These are phyloP conservation scores for Botryotinia globosa DNA, from an alignment of 2,329 filamentous ascomycete species.

Conservation along the genomic window DNA sequence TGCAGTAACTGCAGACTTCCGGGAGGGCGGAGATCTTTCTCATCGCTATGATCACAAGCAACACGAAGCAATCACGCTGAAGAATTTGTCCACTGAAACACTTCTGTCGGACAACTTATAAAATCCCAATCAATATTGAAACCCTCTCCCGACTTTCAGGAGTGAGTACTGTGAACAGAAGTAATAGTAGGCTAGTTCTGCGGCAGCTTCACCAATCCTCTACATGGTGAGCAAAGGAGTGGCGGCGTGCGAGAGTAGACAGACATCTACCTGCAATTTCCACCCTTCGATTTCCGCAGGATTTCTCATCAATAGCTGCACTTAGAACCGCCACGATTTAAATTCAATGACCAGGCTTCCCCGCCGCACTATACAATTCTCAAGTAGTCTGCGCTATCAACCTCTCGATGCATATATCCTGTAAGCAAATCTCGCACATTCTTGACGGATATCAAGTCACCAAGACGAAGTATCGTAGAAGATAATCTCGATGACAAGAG, in stretches of 20 bases:
- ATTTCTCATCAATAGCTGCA: not conserved
- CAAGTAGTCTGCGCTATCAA: constrained; percentile 40
- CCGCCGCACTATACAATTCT: constrained; percentile 34
- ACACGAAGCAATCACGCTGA: fast-evolving
- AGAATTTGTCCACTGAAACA: not conserved
- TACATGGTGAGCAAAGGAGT: too few species aligned
- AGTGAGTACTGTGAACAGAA: fast-evolving
- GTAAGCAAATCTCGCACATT: not conserved
- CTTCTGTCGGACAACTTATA: not conserved
- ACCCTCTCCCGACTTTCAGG: fast-evolving
- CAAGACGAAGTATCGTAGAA: too few species aligned
- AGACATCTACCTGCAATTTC: not conserved
- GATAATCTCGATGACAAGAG: not conserved
- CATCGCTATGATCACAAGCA: not conserved
- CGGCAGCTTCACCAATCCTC: too few species aligned
- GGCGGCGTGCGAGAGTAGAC: not conserved
- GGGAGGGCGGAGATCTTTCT: not conserved
- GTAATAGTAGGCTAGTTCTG: too few species aligned
- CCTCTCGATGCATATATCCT: not conserved
- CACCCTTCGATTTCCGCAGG: not conserved
- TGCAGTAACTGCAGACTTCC: not conserved
- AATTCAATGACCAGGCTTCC: not conserved
- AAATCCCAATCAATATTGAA: not conserved
- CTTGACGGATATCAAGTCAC: not conserved
- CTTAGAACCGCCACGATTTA: fast-evolving